A percentile compares a stretch with the other conserved stretches of the same genome.
phyloP scores from a whole-genome alignment of 345 rosid species.

The Capsella bursapastoris region DNA sequence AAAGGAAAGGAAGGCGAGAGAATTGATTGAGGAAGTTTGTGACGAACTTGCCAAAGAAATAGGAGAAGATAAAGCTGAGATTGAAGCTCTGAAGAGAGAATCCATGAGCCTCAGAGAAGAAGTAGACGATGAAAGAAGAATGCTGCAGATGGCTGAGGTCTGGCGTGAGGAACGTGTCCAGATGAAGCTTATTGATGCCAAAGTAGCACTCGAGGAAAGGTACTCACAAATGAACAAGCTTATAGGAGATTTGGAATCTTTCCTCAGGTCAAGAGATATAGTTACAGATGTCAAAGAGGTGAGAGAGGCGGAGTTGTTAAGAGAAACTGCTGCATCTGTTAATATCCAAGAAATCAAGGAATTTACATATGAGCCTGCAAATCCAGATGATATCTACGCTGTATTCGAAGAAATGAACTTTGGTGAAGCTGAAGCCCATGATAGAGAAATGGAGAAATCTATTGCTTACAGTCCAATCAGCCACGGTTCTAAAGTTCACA shows the following conservation, averaged over 20 bases:
- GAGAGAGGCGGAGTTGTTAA: constrained; percentile 53
- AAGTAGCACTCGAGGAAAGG: constrained; percentile 57
- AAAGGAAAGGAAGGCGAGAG: constrained; percentile 77
- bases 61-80: constrained; percentile 81
- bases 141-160: constrained; percentile 97
- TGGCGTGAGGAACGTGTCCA: constrained; percentile 98
- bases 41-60: constrained; percentile 90
- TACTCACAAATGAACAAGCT: constrained; percentile 59
- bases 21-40: constrained; percentile 87
- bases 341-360: constrained; percentile 66
- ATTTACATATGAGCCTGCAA: constrained; percentile 68
- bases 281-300: constrained; percentile 44
- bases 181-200: constrained; percentile 90
- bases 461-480: constrained; percentile 52
- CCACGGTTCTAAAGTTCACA: constrained; percentile 55
- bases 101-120: constrained; percentile 69
- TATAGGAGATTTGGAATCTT: constrained; percentile 65
- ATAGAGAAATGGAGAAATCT: constrained; percentile 48
- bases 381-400: constrained; percentile 74
- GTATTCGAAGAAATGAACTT: constrained; percentile 69
- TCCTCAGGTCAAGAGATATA: constrained; percentile 53
- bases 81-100: constrained; percentile 72
- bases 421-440: constrained; percentile 50
- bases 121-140: constrained; percentile 82
- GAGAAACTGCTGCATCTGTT: constrained; percentile 62